phyloP scores from a whole-genome alignment of 257 asterid genomes.

The Echites panduratus region DNA sequence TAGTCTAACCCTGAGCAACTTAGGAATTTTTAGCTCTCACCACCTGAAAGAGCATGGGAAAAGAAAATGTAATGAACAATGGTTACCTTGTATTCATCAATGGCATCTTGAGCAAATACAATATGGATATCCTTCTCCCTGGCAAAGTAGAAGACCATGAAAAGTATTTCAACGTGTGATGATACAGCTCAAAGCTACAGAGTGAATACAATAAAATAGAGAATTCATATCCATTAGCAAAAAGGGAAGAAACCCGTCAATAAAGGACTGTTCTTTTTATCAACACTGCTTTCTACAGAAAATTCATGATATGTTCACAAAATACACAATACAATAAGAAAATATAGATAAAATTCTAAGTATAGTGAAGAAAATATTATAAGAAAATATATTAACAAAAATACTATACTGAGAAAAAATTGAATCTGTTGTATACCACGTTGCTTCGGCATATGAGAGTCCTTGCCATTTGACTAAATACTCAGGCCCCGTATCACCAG shows the following conservation, averaged over 20 bases:
- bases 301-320: too few species aligned
- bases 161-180: slow-evolving; percentile 14
- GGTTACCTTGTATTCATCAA: slow-evolving; percentile 90
- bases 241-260: background rate
- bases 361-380: background rate
- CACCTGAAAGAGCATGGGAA: background rate
- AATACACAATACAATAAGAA: background rate
- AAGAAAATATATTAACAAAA: background rate
- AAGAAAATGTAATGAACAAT: slow-evolving; percentile 13
- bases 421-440: slow-evolving; percentile 46
- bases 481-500: slow-evolving; percentile 83
- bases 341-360: too few species aligned
- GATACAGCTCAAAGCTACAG: slow-evolving; percentile 12
- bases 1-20: background rate
- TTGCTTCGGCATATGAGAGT: slow-evolving; percentile 96
- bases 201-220: background rate
- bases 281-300: background rate
- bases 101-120: slow-evolving; percentile 89
- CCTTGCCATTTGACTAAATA: slow-evolving; percentile 98
- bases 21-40: background rate
- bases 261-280: too few species aligned
- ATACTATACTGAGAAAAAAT: background rate
- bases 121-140: slow-evolving; percentile 95
- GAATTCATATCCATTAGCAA: background rate
- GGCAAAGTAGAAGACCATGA: slow-evolving; percentile 23